A percentile compares a stretch with the other conserved stretches of the same genome.
Conservation (phyloP, 2,329 filamentous ascomycete species). For the Huntiella savannae region DNA sequence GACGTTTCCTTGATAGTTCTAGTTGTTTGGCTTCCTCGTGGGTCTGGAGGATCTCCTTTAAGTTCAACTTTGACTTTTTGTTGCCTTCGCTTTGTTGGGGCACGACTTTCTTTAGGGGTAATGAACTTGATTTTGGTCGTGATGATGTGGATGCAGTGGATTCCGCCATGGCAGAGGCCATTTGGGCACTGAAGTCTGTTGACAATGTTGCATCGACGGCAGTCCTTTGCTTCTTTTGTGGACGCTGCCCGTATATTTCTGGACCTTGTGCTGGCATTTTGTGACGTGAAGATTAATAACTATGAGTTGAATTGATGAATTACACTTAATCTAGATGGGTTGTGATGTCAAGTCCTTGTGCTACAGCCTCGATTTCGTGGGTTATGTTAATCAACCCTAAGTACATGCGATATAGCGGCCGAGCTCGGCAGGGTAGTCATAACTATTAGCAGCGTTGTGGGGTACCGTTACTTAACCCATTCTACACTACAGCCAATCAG, state of each 20-base stretch:
- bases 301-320: background rate
- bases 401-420: background rate
- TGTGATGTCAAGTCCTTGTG: background rate
- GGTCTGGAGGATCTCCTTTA: slow-evolving; percentile 24
- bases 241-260: slow-evolving; percentile 58
- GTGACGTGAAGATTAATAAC: background rate
- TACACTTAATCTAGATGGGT: background rate
- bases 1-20: slow-evolving; percentile 53
- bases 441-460: background rate
- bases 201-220: slow-evolving; percentile 49
- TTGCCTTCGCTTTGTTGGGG: slow-evolving; percentile 24
- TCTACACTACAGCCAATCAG: slow-evolving; percentile 11
- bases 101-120: too few species aligned
- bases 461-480: background rate
- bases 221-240: slow-evolving; percentile 48
- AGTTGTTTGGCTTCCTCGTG: slow-evolving; percentile 45
- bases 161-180: slow-evolving; percentile 59
- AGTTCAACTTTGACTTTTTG: slow-evolving; percentile 20
- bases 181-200: slow-evolving; percentile 73
- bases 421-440: slow-evolving; percentile 2
- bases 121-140: background rate
- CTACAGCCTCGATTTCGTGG: too few species aligned
- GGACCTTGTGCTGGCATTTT: slow-evolving; percentile 43
- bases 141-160: slow-evolving; percentile 17
- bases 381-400: background rate